phyloP scores from a whole-genome alignment of 78 protist species.

The Dictyostelium purpureum region DNA sequence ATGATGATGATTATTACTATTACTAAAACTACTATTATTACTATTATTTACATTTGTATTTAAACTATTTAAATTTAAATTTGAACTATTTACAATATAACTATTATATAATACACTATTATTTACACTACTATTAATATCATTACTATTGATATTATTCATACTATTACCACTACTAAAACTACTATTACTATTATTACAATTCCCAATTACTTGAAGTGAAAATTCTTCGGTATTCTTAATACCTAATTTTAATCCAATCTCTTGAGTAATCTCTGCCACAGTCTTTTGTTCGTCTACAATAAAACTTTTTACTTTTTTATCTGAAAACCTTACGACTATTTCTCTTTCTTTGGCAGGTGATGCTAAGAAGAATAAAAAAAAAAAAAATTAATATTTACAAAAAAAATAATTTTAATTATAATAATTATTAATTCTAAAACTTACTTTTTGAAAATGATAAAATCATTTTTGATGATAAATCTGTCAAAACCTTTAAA shows the following conservation, averaged over 20 bases:
- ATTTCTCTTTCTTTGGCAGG: slow-evolving; percentile 68
- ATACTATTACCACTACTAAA: not conserved
- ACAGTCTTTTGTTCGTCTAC: slow-evolving; percentile 77
- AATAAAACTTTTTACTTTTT: slow-evolving; percentile 68
- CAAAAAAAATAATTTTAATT: not conserved
- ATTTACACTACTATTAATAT: slow-evolving; percentile 16
- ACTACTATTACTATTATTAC: not conserved
- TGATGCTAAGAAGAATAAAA: not conserved
- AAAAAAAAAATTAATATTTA: not conserved
- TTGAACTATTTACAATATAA: not conserved
- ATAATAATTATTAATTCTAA: not conserved
- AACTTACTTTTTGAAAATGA: slow-evolving; percentile 52
- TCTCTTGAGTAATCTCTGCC: slow-evolving; percentile 70
- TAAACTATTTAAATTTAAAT: no score
- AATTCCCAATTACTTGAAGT: slow-evolving; percentile 24
- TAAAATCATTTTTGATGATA: slow-evolving; percentile 67
- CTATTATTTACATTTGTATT: not conserved
- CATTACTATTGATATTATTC: not conserved
- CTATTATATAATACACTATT: slow-evolving; percentile 23
- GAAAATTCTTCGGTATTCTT: slow-evolving; percentile 81
- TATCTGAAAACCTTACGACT: slow-evolving; percentile 75
- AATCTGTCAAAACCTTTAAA: slow-evolving; percentile 44
- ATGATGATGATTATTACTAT: not conserved
- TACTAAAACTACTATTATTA: not conserved
- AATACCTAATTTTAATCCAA: slow-evolving; percentile 70